Conservation (phyloP, 2,329 filamentous ascomycete species). For the Aspergillus sp. region DNA sequence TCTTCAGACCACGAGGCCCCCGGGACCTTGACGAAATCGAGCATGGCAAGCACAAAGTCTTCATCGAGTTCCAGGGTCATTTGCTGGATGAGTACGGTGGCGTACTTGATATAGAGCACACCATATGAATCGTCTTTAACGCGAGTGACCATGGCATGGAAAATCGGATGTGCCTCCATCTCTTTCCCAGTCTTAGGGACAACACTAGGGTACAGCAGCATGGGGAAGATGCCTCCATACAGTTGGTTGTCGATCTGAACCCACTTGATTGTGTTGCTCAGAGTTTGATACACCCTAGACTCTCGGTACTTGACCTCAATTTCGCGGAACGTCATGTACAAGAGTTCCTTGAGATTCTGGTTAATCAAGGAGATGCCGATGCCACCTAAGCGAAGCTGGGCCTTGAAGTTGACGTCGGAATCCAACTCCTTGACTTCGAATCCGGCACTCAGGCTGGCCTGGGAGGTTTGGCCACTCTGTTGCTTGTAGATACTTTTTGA, state of each 20-base stretch:
- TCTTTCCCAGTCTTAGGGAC: constrained; percentile 96
- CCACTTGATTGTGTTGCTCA: constrained; percentile 93
- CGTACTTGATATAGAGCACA: constrained; percentile 97
- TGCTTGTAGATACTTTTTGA: constrained; percentile 89
- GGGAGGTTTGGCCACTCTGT: constrained; percentile 54
- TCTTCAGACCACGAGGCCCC: constrained; percentile 85
- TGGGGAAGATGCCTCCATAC: constrained; percentile 96
- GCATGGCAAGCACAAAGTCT: constrained; percentile 92
- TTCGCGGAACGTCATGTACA: constrained; percentile 90
- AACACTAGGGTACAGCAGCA: constrained; percentile 94
- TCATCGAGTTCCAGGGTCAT: constrained; percentile 98
- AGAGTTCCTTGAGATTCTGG: constrained; percentile 82
- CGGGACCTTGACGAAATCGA: constrained; percentile 92
- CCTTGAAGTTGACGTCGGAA: constrained; percentile 82
- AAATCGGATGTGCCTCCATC: constrained; percentile 91
- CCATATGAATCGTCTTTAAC: constrained; percentile 99
- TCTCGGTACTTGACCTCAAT: constrained; percentile 90
- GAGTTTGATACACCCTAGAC: constrained; percentile 87
- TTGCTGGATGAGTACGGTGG: constrained; percentile 87
- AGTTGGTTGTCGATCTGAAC: constrained; percentile 98
- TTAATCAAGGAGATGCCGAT: constrained; percentile 94
- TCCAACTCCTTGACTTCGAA: constrained; percentile 96
- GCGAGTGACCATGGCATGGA: constrained; percentile 85
- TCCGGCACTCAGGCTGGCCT: constrained; percentile 61
- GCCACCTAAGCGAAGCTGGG: constrained; percentile 82